These are phyloP conservation scores for Paracamarosporium sp. DNA, from an alignment of 2,329 filamentous ascomycete genomes.

Conservation along the genomic window DNA sequence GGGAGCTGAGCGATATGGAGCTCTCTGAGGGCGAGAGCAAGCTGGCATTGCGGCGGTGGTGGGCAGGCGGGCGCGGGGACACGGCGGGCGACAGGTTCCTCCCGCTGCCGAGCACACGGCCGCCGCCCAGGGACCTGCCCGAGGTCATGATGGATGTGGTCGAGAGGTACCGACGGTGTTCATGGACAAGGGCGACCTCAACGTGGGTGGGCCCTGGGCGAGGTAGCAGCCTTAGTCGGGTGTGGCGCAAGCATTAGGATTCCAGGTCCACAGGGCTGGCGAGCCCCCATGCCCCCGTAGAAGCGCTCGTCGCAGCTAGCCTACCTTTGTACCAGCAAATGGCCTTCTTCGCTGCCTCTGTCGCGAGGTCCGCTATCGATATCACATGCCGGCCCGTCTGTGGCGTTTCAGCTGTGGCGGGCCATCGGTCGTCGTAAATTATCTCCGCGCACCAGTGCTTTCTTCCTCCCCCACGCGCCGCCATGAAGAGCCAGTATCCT, in stretches of 20 bases:
- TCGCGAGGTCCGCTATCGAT: background rate
- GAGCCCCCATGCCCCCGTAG: background rate
- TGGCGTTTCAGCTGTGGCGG: background rate
- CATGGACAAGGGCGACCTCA: conserved; percentile 17
- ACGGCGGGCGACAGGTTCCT: conserved; percentile 76
- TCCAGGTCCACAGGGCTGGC: conserved; percentile 7
- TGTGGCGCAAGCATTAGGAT: conserved; percentile 22
- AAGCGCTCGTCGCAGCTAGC: background rate
- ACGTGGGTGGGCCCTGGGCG: background rate
- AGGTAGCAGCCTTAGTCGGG: conserved; percentile 9
- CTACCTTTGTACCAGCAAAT: background rate
- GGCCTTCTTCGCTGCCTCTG: background rate
- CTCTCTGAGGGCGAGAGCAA: conserved; percentile 71
- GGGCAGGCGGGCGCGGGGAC: conserved; percentile 41
- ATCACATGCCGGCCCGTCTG: background rate
- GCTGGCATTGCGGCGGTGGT: conserved; percentile 52
- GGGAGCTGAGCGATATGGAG: conserved; percentile 78
- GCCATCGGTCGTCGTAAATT: conserved; percentile 9
- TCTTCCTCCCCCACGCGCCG: conserved; percentile 28
- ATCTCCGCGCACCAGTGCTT: conserved; percentile 32
- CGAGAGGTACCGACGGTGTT: conserved; percentile 22
- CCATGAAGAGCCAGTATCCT: conserved; percentile 68
- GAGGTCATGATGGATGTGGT: conserved; percentile 42
- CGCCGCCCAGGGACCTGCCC: conserved; percentile 80
- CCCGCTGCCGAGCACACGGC: conserved; percentile 87